Base-by-base conservation (phyloP, 2,329 filamentous ascomycete species). In the Diaporthe caulivora region DNA sequence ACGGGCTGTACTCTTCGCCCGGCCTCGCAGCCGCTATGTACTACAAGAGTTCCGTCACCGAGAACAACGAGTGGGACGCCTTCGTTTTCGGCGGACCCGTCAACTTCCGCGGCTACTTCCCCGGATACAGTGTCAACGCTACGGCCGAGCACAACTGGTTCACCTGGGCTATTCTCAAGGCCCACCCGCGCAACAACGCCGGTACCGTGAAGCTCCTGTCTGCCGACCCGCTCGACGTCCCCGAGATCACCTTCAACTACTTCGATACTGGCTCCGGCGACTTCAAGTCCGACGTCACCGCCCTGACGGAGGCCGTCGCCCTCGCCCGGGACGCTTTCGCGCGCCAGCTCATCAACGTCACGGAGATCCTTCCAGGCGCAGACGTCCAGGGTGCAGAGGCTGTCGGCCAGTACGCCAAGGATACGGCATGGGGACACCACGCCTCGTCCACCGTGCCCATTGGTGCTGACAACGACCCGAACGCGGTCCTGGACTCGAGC, bases 201-300 rank as follows among this genome's bases (percentile, higher is more conserved):
- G 78, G 78, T 17, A 72, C 67, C n/a, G 76, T 79, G 10, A 67
- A 57, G 24, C 71, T 76, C 51, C 75, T 72, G 72, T 69, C 74
- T 9, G 71, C 76, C 67, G 72, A 76, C 58, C 70, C 75, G 0
- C 72, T 72, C 21, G 76, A 77, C 44, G 73, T 77, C 58, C 74
- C 76, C 26, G 65, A 75, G 40, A 74, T 75, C 47, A 83, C 84
- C 71, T 93, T 91, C 83, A 89, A 90, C 80, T 92, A 87, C 81
- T 91, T 89, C 82, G 84, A 74, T 42, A 70, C 72, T 1, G 42
- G 72, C 40, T 70, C 62, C 21, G 53, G 54, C 51, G 53, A 65
- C 29, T 62, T 17, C 57, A n/a, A 44, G 37, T 11, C 40, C 37
- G 62, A 65, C 44, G 21, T 65, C 29, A 49, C 47, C 21, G 62